These are phyloP conservation scores for Scedosporium dehoogii DNA, from an alignment of 2,329 filamentous ascomycete genomes.

Conservation along the genomic window DNA sequence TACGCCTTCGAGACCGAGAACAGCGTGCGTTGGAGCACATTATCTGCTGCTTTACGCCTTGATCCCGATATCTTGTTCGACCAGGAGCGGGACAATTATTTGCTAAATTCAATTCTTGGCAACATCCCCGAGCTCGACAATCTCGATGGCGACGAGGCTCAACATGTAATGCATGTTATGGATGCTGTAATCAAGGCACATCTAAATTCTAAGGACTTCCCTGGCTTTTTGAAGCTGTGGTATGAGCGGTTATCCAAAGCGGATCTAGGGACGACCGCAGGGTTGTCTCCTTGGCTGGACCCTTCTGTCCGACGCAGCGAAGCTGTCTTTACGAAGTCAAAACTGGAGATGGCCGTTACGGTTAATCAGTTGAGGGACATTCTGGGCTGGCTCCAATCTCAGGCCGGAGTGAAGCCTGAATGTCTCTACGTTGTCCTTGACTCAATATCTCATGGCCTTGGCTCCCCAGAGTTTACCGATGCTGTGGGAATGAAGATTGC, in stretches of 20 bases:
- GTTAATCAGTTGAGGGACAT: constrained; percentile 32
- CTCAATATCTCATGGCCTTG: constrained; percentile 30
- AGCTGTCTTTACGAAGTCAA: constrained; percentile 3
- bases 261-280: constrained; percentile 13
- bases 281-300: constrained; percentile 22
- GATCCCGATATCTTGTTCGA: constrained; percentile 37
- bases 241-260: constrained; percentile 28
- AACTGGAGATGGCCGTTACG: constrained; percentile 33
- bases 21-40: constrained; percentile 30
- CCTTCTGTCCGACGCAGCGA: constrained; percentile 8
- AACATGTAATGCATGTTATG: constrained; percentile 19
- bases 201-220: constrained; percentile 31
- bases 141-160: constrained; percentile 9
- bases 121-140: constrained; percentile 17
- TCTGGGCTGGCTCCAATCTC: constrained; percentile 29
- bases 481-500: constrained; percentile 28
- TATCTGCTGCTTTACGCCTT: constrained; percentile 30
- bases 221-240: constrained; percentile 38
- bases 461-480: constrained; percentile 31
- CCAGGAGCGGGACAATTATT: constrained; percentile 24
- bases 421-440: constrained; percentile 32
- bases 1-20: constrained; percentile 25
- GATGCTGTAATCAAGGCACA: constrained; percentile 33
- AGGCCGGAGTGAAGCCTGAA: constrained; percentile 18
- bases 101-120: constrained; percentile 30